A percentile compares a stretch with the other conserved stretches of the same genome.
Evolutionary conservation across 306 rosid genomes (phyloP).

Genomic region (Cicer chorassanicum): DNA sequence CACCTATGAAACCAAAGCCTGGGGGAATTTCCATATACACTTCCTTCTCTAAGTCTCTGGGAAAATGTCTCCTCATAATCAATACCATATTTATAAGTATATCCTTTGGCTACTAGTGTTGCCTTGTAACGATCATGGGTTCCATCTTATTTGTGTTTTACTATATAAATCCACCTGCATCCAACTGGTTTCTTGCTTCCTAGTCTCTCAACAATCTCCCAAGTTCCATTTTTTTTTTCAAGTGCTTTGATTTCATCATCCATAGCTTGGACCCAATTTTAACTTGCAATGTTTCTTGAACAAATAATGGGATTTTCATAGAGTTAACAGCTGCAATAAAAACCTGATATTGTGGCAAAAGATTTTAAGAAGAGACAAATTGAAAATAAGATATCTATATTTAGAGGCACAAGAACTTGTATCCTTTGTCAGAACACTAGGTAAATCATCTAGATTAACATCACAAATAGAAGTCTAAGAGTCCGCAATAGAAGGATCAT

Average conservation of each 20-base stretch:
- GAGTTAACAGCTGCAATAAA: background rate
- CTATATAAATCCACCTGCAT: background rate
- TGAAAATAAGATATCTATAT: background rate
- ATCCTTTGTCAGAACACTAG: background rate
- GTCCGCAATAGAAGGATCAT: too few relatives aligned
- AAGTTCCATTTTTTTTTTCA: background rate
- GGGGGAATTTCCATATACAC: background rate
- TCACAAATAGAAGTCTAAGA: too few relatives aligned
- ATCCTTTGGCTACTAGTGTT: background rate
- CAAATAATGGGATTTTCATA: background rate
- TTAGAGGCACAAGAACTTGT: background rate
- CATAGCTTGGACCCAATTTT: background rate
- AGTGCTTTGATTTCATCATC: background rate
- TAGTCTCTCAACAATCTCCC: background rate
- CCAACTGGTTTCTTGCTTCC: background rate
- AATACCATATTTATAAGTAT: background rate
- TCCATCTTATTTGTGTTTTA: background rate
- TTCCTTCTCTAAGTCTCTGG: background rate
- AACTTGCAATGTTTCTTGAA: background rate
- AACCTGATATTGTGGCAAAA: background rate
- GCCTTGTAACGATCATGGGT: background rate
- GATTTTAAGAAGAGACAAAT: constrained; percentile 5
- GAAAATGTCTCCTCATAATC: background rate
- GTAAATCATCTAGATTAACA: too few relatives aligned
- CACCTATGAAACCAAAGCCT: too few relatives aligned